Conservation (phyloP, 2,329 filamentous ascomycete species). For the Immersiporthe knoxdaviesiana region DNA sequence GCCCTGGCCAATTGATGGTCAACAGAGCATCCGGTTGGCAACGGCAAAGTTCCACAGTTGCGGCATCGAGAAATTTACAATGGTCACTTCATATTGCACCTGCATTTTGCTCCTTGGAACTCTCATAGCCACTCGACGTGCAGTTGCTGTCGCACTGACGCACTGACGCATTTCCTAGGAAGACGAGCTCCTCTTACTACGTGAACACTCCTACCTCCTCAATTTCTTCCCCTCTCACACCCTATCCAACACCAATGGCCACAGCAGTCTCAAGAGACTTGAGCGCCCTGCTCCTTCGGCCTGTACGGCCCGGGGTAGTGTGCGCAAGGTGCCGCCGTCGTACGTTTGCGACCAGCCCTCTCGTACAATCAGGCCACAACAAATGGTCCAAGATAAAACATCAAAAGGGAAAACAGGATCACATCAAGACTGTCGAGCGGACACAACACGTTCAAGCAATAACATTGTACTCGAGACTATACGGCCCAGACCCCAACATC, state of each 20-base stretch:
- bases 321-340: slow-evolving; percentile 55
- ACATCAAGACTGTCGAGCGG: slow-evolving; percentile 74
- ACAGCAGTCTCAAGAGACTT: slow-evolving; percentile 3
- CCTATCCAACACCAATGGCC: slow-evolving; percentile 22
- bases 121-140: slow-evolving; percentile 10
- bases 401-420: slow-evolving; percentile 87
- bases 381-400: slow-evolving; percentile 97
- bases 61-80: slow-evolving; percentile 18
- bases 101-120: slow-evolving; percentile 8
- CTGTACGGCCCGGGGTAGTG: slow-evolving; percentile 31
- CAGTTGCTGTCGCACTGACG: not conserved
- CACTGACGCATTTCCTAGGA: not conserved
- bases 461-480: slow-evolving; percentile 74
- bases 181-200: not conserved
- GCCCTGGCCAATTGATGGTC: slow-evolving; percentile 19
- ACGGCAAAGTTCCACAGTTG: slow-evolving; percentile 25
- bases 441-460: slow-evolving; percentile 72
- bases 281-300: slow-evolving; percentile 15
- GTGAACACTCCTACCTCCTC: not conserved
- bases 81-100: slow-evolving; percentile 10
- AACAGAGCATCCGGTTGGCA: slow-evolving; percentile 15
- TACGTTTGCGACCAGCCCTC: slow-evolving; percentile 50
- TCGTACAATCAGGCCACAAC: slow-evolving; percentile 72
- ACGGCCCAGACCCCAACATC: slow-evolving; percentile 70
- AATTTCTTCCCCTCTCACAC: too few relatives aligned